Conservation (phyloP, 805 yeast species). For the Pichia sporocuriosa region DNA sequence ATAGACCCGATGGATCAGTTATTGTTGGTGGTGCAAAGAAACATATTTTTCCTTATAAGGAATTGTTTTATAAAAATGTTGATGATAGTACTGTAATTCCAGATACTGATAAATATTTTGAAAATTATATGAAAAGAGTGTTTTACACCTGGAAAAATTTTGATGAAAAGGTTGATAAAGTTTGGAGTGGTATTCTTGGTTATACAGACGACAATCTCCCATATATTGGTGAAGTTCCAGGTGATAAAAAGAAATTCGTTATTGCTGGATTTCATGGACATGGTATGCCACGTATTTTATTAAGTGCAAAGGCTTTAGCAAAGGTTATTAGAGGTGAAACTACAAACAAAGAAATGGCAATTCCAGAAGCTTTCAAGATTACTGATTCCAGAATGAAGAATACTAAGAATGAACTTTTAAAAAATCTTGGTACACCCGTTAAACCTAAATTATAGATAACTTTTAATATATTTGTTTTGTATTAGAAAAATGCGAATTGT, state of each 20-base stretch:
- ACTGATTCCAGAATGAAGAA: conserved; percentile 17
- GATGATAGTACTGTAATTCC: conserved; percentile 32
- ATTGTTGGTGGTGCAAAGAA: conserved; percentile 31
- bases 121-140: conserved; percentile 15
- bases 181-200: conserved; percentile 46
- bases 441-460: background rate
- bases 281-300: conserved; percentile 43
- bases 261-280: conserved; percentile 46
- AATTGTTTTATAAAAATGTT: conserved; percentile 24
- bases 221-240: conserved; percentile 35
- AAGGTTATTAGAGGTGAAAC: conserved; percentile 8
- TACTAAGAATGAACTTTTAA: conserved; percentile 7
- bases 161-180: conserved; percentile 20
- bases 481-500: too few species aligned
- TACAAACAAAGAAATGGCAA: conserved; percentile 7
- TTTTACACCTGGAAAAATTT: conserved; percentile 31
- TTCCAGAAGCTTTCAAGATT: conserved; percentile 22
- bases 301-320: conserved; percentile 36
- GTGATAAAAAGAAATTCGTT: conserved; percentile 28
- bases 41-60: conserved; percentile 20
- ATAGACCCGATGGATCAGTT: conserved; percentile 32
- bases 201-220: conserved; percentile 36
- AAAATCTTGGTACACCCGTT: conserved; percentile 8
- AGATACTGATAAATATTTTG: conserved; percentile 20
- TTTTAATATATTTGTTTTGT: too few species aligned